Evolutionary conservation across 2,329 filamentous ascomycete species (phyloP).

Genomic region (Ilyonectria destructans): DNA sequence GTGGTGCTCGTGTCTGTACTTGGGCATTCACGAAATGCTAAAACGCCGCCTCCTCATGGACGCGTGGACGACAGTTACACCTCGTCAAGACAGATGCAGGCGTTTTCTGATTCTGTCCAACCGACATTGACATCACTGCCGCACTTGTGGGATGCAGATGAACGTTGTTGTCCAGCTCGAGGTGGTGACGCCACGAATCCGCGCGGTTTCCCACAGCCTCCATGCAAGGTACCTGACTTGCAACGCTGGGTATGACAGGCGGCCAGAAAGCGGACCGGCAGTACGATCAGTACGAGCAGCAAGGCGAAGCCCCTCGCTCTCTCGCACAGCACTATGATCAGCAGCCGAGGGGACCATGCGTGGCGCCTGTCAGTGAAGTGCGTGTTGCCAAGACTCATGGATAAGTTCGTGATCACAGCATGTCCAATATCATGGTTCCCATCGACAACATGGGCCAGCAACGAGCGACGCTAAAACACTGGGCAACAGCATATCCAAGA

Average conservation of each 20-base stretch:
- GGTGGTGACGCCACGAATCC: conserved; percentile 21
- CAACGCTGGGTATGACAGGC: conserved; percentile 4
- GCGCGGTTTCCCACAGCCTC: conserved; percentile 16
- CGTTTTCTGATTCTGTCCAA: background rate
- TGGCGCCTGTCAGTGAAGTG: conserved; percentile 12
- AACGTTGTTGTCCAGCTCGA: conserved; percentile 17
- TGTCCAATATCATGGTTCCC: background rate
- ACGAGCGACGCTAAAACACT: background rate
- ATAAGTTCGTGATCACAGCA: background rate
- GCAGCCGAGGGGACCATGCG: background rate
- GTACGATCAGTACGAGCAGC: background rate
- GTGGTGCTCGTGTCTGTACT: conserved; percentile 12
- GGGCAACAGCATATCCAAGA: background rate
- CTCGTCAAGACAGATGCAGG: conserved; percentile 2
- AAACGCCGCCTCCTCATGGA: conserved; percentile 9
- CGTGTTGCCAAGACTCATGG: conserved; percentile 1
- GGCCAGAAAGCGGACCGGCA: background rate
- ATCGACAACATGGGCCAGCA: background rate
- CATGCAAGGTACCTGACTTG: conserved; percentile 27
- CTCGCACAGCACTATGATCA: background rate
- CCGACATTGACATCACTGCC: background rate
- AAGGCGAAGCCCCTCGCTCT: background rate
- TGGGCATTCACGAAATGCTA: conserved; percentile 17
- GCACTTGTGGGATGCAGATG: conserved; percentile 6
- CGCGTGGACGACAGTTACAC: conserved; percentile 9